Base-by-base conservation (phyloP, 1,284 basidiomycete genomes). In the Fereydounia khargensis region DNA sequence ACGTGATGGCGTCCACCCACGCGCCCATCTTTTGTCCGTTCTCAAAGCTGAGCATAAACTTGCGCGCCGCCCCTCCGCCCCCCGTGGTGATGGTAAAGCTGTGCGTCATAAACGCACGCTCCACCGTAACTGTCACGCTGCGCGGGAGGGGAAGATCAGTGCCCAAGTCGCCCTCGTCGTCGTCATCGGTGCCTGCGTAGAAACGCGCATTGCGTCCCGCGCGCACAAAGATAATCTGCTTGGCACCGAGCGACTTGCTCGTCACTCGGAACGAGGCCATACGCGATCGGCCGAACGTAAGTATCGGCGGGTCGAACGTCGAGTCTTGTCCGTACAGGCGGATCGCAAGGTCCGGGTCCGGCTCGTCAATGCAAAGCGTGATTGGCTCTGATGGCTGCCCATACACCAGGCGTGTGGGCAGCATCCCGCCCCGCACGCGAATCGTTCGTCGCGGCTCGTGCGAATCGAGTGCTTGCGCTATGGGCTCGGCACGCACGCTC, bases 271-370 rank as follows among this genome's bases (percentile, higher is more conserved):
- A 75, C 8, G 46, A 56, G 16, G 62, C 52, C 22, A 54, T 45
- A 32, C 53, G 51, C n/a, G 46, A 31, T 1, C 27, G 22, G 6
- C 47, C 37, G 36, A 75, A 75, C 0, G 65, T 58, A 18, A 75
- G 44, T 8, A 75, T 43, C 2, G 69, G 66, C 13, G 73, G 73
- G 18, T 72, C 66, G 35, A 70, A 69, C 18, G 42, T 50, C 8
- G 61, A 56, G 31, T 68, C 70, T 19, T 54, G 53, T 17, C 69
- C 73, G 22, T 70, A 63, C 1, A 75, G 47, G 1, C 64, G 49
- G 30, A 75, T 55, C 8, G 61, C 61, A 31, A 75, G 32, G 36
- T 70, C 68, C 3, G 69, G 53, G 35, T 75, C 73, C 0, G 63
- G 55, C 4, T 50, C 47, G 0, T 66, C 64, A 37, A 75, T 63